Percentiles rank a stretch among this genome's conserved stretches.
These are phyloP conservation scores for Citeromyces hawaiiensis DNA, from an alignment of 1,139 yeast species.

Conservation along the genomic window DNA sequence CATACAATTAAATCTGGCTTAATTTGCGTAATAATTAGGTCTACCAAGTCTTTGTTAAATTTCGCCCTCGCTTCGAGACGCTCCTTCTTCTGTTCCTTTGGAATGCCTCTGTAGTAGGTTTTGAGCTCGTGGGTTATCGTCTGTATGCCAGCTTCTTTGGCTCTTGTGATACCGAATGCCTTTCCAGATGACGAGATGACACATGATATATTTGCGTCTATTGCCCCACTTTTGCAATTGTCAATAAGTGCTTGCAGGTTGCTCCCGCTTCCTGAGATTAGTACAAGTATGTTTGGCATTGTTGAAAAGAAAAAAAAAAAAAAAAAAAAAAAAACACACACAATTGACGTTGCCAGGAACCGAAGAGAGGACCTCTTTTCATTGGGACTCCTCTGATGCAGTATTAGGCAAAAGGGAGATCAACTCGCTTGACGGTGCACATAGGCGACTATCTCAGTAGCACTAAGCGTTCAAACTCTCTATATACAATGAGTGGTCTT, in stretches of 20 bases:
- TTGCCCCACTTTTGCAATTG: conserved; percentile 32
- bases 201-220: conserved; percentile 45
- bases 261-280: conserved; percentile 91
- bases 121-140: conserved; percentile 61
- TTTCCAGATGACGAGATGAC: conserved; percentile 75
- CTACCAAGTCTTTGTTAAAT: conserved; percentile 72
- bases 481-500: too few relatives aligned
- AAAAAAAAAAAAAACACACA: not conserved
- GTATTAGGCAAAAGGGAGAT: too few relatives aligned
- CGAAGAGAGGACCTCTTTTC: too few relatives aligned
- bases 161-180: conserved; percentile 81
- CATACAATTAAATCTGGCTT: conserved; percentile 81
- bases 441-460: too few relatives aligned
- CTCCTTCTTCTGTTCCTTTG: conserved; percentile 43
- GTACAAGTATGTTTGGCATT: conserved; percentile 32
- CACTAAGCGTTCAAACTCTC: too few relatives aligned
- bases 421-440: too few relatives aligned
- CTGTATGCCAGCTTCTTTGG: conserved; percentile 52
- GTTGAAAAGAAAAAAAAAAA: too few relatives aligned
- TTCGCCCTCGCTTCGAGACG: conserved; percentile 49
- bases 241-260: conserved; percentile 89
- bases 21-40: conserved; percentile 35
- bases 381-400: too few relatives aligned
- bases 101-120: conserved; percentile 58
- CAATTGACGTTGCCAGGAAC: not conserved